These are phyloP conservation scores for Ceratocystis albifundus DNA, from an alignment of 2,329 filamentous ascomycete genomes.

Conservation along the genomic window DNA sequence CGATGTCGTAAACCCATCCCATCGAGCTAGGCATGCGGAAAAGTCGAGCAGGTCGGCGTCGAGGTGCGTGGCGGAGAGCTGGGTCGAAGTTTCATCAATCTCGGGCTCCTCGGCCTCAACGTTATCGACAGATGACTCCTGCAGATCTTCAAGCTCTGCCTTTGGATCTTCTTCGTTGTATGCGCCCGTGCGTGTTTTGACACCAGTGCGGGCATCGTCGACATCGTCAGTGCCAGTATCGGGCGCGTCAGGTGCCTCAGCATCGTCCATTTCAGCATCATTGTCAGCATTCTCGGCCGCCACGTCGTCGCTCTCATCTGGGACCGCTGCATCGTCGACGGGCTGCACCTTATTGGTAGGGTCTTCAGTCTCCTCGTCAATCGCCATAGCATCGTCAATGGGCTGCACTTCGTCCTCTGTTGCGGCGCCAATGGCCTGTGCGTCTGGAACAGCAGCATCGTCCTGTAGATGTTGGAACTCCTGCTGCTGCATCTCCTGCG, in stretches of 20 bases:
- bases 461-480: constrained; percentile 91
- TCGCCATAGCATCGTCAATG: constrained; percentile 78
- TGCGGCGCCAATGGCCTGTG: constrained; percentile 81
- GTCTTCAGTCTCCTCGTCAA: constrained; percentile 57
- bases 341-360: constrained; percentile 40
- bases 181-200: constrained; percentile 48
- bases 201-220: constrained; percentile 44
- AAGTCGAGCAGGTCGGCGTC: constrained; percentile 41
- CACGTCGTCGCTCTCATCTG: constrained; percentile 34
- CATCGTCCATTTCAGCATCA: constrained; percentile 28
- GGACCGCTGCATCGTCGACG: constrained; percentile 39
- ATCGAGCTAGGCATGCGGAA: constrained; percentile 56
- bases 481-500: constrained; percentile 55
- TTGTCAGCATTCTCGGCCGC: constrained; percentile 32
- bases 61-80: constrained; percentile 65
- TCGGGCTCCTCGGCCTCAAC: constrained; percentile 38
- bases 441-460: constrained; percentile 68
- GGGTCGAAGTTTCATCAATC: constrained; percentile 45
- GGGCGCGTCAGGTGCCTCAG: not conserved
- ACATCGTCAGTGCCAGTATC: constrained; percentile 2
- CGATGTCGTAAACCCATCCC: constrained; percentile 71
- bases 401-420: constrained; percentile 76
- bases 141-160: constrained; percentile 24
- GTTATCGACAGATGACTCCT: constrained; percentile 31
- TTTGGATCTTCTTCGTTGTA: constrained; percentile 42